Evolutionary conservation across 352 stramenopile species (phyloP), one percentile per base, ranked within the genome.

Genomic region (Pythium folliculosum): DNA sequence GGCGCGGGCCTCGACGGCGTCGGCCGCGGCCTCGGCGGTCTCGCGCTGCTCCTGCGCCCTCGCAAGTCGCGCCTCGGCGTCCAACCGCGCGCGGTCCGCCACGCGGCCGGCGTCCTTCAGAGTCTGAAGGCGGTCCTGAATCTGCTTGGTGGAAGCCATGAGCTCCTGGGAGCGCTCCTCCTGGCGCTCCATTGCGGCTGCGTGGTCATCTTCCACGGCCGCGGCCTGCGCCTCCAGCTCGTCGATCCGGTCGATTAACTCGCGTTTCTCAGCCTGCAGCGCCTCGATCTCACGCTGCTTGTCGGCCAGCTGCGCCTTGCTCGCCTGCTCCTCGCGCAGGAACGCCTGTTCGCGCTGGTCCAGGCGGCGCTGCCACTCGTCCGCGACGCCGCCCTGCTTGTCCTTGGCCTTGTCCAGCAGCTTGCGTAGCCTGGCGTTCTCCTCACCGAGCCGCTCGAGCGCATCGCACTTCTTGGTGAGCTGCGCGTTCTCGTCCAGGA

Each of bases 361-460:
- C 40, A 81, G 57, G 17, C 68, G 69, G 37, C 64, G 70, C 37
- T 81, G 72, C 69, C 65, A 76, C 32, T 81, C 75, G 5, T 81
- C 72, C 0, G 60, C 47, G n/a, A 72, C 66, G 5, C 71, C 64
- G 2, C 64, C 69, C 27, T 72, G 71, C 43, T 83, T 84, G 45
- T 84, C 77, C 27, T 83, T 80, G 9, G 77, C 65, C 27, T 75
- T 73, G 27, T 88, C 73, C 14, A 89, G 63, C 44, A 82, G 73
- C 56, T 73, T 82, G 32, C 82, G 82, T 21, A 89, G 67, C 52
- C 86, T 79, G 30, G 70, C 68, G n/a, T 85, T 73, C 1, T 85
- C 76, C 12, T 79, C 78, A 23, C 77, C 63, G 60, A 86, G 76
- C 0, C 72, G 61, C 50, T 85, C 69, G 22, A 77, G 53, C n/a